These are phyloP conservation scores for Plasmodium gaboni DNA, from an alignment of 169 alveolate genomes.

Conservation along the genomic window DNA sequence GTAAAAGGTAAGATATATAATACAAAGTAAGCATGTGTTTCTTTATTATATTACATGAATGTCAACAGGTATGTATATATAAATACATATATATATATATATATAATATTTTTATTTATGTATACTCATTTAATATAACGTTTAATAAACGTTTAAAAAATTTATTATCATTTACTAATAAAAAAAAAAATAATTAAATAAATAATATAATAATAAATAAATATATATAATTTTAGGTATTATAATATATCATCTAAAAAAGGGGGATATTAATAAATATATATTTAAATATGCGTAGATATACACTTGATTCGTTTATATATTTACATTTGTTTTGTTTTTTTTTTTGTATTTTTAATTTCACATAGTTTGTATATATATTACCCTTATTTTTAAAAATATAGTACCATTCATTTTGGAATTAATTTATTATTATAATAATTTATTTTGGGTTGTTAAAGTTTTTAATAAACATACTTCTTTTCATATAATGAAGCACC, in stretches of 20 bases:
- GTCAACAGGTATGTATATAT: slow-evolving; percentile 1
- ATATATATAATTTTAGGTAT: too few relatives aligned
- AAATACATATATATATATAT: neutral
- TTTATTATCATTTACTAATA: too few relatives aligned
- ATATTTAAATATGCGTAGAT: too few relatives aligned
- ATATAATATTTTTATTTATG: neutral
- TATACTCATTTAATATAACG: too few relatives aligned
- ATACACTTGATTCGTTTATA: too few relatives aligned
- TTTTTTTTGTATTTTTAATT: neutral
- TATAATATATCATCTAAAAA: too few relatives aligned
- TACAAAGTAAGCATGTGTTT: neutral
- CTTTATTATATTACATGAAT: neutral
- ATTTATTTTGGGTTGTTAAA: neutral
- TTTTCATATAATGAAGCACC: slow-evolving; percentile 82
- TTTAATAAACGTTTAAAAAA: too few relatives aligned
- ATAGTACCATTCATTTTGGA: neutral
- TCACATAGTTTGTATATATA: neutral
- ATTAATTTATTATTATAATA: too few relatives aligned
- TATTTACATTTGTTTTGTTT: neutral
- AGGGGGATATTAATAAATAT: too few relatives aligned
- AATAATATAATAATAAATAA: too few relatives aligned
- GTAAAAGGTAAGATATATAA: neutral
- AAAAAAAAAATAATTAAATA: too few relatives aligned
- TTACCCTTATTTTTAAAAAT: neutral
- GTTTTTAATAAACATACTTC: slow-evolving; percentile 80